phyloP scores from a whole-genome alignment of 2,329 filamentous ascomycete genomes.

The Colletotrichum caudatum region DNA sequence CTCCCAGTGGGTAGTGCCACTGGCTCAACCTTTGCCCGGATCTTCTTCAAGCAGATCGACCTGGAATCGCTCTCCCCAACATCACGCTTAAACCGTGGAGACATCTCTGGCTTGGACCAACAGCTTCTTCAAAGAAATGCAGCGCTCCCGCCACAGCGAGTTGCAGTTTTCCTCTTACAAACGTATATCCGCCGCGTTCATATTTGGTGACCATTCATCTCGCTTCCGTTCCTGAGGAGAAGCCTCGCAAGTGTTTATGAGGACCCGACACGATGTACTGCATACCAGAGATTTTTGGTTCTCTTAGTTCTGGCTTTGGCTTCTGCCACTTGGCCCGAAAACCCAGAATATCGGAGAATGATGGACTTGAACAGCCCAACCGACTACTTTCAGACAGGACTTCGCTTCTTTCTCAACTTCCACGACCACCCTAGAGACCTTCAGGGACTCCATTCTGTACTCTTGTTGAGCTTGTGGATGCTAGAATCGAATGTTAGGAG shows the following conservation, averaged over 20 bases:
- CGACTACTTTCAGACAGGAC: conserved; percentile 44
- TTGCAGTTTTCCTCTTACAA: conserved; percentile 40
- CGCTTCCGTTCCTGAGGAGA: conserved; percentile 41
- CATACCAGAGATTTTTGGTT: conserved; percentile 42
- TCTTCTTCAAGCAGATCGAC: conserved; percentile 46
- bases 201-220: conserved; percentile 47
- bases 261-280: conserved; percentile 34
- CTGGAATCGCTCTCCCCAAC: conserved; percentile 15
- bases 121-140: conserved; percentile 32
- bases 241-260: conserved; percentile 40
- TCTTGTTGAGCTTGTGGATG: conserved; percentile 46
- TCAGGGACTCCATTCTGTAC: conserved; percentile 42
- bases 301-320: conserved; percentile 44
- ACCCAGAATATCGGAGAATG: conserved; percentile 39
- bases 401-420: conserved; percentile 43
- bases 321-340: conserved; percentile 34
- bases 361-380: conserved; percentile 44
- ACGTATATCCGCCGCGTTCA: conserved; percentile 45
- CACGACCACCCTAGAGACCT: conserved; percentile 43
- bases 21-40: conserved; percentile 46
- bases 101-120: background rate
- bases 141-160: conserved; percentile 42
- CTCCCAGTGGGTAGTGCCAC: conserved; percentile 44
- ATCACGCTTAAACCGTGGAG: background rate
- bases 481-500: conserved; percentile 41